Evolutionary conservation across 2,329 filamentous ascomycete genomes (phyloP), one percentile per base, ranked within the genome.

Genomic region (Alternaria longipes): DNA sequence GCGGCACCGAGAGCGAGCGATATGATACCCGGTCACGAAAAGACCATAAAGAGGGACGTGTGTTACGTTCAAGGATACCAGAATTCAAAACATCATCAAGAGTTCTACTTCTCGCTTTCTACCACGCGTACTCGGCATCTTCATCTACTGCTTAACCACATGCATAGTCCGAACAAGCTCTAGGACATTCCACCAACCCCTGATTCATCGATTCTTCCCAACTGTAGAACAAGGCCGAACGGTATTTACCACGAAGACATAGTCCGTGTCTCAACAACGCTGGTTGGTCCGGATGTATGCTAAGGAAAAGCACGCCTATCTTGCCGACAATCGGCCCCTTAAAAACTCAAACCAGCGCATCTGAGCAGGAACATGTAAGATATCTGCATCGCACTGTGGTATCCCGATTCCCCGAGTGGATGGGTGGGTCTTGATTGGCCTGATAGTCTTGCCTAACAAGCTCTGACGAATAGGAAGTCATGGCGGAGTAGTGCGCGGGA

Each of bases 361-460:
- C 24, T 18, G 22, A 49, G 30, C 5, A 36, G 12, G 18, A 14
- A 34, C 22, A 22, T 36, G 30, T 16, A 24, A 24, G 30, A 34
- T 30, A 24, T 30, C 46, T 49, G 30, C 5, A 11, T 36, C 30
- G 30, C 36, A 36, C 30, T 36, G 30, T 36, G 18, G 14, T 49
- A n/a, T 49, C 30, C 46, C 30, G 46, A 36, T 49, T 36, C 46
- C 46, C 46, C 46, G 46, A 49, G 30, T 49, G 30, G 46, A n/a
- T 16, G 46, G 20, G 8, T 36, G 30, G 46, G 30, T 24, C 30
- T 11, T 36, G 18, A 49, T 49, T 49, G 46, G 46, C 46, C 46
- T 34, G 46, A 24, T 8, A 22, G 46, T 24, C 18, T 20, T 49
- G 30, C 30, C 46, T 20, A 49, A 30, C 12, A 32, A 30, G 20